Evolutionary conservation across 2,329 filamentous ascomycete genomes (phyloP), one percentile per base, ranked within the genome.

Genomic region (Hansfordia pulvinata): DNA sequence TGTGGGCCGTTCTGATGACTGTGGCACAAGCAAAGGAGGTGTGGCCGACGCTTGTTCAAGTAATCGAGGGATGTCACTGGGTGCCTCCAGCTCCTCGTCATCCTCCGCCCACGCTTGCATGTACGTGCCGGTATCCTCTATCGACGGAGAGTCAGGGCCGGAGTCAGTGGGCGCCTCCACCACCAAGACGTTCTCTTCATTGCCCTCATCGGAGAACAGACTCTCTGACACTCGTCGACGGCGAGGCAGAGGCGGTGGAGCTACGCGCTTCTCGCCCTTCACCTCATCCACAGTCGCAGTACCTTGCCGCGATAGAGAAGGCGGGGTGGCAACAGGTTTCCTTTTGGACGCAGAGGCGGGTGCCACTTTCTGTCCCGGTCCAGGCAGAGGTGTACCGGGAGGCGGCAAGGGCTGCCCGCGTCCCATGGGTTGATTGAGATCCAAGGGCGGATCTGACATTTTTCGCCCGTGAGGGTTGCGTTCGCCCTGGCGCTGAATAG

Each of bases 351-450:
- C 31, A 10, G 35, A 25, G 17, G 43, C 38, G 2, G 46, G 42
- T 10, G 35, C 38, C 7, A 40, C 30, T 17, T 42, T 46, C 30
- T 43, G 35, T 2, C 41, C 43, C 3, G 47, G 47, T 3, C 41
- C 37, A 2, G 47, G 47, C 9, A 49, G 37, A 8, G 47, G 47
- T 5, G 40, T 47, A 8, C 46, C 47, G 0, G 47, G 46, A 7
- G 47, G 46, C 5, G 47, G 47, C 3, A 50, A 31, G 2, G 47
- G 47, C 11, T 48, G 46, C 6, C 47, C 47, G 7, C 47, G 43
- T 10, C 47, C 47, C 47, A 50, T 50, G 13, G 47, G 47, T 26
- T 45, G 42, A 28, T 46, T 49, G 8, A 48, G 33, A 25, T 49
- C 46, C 10, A 49, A 33, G 2, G 38, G 39, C 13, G 44, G 36